These are phyloP conservation scores for Aspergillus tubingensis DNA, from an alignment of 2,329 filamentous ascomycete species.

Conservation along the genomic window DNA sequence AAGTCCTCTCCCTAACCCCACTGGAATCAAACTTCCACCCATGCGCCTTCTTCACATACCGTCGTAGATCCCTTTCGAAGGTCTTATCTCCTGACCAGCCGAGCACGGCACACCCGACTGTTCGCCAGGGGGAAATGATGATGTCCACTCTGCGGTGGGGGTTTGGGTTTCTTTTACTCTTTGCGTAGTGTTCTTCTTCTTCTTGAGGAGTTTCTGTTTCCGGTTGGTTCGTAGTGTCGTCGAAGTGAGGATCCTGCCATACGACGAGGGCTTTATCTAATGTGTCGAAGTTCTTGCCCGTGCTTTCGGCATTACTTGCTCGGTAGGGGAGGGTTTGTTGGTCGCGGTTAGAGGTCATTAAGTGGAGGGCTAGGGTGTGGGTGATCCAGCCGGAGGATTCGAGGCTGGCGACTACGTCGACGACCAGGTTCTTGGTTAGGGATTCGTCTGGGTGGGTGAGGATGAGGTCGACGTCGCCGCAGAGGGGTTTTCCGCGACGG, in stretches of 20 bases:
- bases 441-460: conserved; percentile 74
- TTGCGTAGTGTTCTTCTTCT: conserved; percentile 11
- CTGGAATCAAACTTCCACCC: conserved; percentile 89
- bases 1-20: conserved; percentile 69
- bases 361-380: conserved; percentile 73
- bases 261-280: conserved; percentile 91
- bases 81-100: conserved; percentile 90
- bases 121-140: conserved; percentile 85
- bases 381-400: conserved; percentile 73
- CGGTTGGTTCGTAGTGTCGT: conserved; percentile 31
- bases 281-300: conserved; percentile 69
- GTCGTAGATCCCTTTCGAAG: conserved; percentile 81
- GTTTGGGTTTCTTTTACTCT: conserved; percentile 62
- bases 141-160: conserved; percentile 87
- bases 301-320: conserved; percentile 29
- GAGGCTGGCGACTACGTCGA: conserved; percentile 69
- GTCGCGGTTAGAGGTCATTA: conserved; percentile 69
- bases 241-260: conserved; percentile 72
- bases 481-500: conserved; percentile 70
- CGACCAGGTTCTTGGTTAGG: conserved; percentile 69
- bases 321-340: conserved; percentile 65
- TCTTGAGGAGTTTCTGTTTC: conserved; percentile 3
- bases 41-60: conserved; percentile 72
- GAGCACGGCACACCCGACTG: conserved; percentile 80
- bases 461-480: conserved; percentile 84